Evolutionary conservation across 495 filamentous ascomycete genomes (phyloP).

Genomic region (Achaetomiella virescens): DNA sequence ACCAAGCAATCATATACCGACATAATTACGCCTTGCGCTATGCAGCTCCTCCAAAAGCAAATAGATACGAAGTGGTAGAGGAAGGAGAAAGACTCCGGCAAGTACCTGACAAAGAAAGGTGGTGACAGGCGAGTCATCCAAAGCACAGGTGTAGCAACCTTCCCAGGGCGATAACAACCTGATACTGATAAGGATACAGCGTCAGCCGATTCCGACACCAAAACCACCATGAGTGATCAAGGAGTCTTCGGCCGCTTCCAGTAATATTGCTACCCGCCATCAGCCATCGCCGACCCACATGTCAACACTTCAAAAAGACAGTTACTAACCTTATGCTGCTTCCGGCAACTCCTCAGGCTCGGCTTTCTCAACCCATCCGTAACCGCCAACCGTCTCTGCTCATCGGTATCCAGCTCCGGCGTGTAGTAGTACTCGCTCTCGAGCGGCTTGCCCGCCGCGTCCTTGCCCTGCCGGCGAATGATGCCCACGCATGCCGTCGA

Average conservation of each 20-base stretch:
- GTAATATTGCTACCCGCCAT: conserved; percentile 71
- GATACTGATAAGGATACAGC: conserved; percentile 5
- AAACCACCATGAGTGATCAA: conserved; percentile 22
- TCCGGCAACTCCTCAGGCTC: conserved; percentile 78
- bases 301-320: conserved; percentile 8
- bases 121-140: background rate
- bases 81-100: conserved; percentile 1
- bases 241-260: conserved; percentile 71
- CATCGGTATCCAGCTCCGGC: conserved; percentile 79
- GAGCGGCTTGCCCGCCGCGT: conserved; percentile 87
- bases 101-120: conserved; percentile 1
- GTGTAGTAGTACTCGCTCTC: conserved; percentile 98
- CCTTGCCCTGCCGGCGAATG: conserved; percentile 86
- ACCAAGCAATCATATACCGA: conserved; percentile 14
- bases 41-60: conserved; percentile 21
- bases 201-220: background rate
- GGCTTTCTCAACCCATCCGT: conserved; percentile 81
- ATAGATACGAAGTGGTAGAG: conserved; percentile 3
- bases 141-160: conserved; percentile 1
- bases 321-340: conserved; percentile 86
- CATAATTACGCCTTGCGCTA: conserved; percentile 27
- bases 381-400: conserved; percentile 73
- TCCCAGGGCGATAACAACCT: background rate
- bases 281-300: conserved; percentile 13
- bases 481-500: conserved; percentile 72